Conservation (phyloP, 2,329 filamentous ascomycete genomes). For the Saccharata proteae region DNA sequence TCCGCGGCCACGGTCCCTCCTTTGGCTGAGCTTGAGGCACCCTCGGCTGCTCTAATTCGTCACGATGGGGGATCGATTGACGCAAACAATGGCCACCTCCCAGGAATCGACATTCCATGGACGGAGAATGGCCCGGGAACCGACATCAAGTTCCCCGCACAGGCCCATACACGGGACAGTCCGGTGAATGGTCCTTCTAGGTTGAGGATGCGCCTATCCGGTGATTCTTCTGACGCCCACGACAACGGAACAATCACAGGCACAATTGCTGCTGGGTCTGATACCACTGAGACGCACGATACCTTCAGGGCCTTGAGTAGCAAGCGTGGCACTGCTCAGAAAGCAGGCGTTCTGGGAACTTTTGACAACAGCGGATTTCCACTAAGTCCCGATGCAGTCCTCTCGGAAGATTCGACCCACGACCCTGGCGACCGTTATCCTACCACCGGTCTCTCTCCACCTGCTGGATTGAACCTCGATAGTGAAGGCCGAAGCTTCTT, state of each 20-base stretch:
- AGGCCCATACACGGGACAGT: constrained; percentile 7
- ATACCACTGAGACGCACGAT: constrained; percentile 6
- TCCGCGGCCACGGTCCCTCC: constrained; percentile 5
- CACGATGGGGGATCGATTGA: constrained; percentile 1
- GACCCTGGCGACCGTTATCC: constrained; percentile 35
- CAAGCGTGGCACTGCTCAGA: not conserved
- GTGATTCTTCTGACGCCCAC: not conserved
- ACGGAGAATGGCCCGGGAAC: constrained; percentile 6
- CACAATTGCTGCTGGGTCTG: not conserved
- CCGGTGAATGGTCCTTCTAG: constrained; percentile 4
- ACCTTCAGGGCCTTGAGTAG: constrained; percentile 8
- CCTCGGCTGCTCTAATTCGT: constrained; percentile 15
- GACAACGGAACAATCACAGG: constrained; percentile 1
- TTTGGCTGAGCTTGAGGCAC: constrained; percentile 16
- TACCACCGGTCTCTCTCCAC: constrained; percentile 32
- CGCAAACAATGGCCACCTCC: not conserved
- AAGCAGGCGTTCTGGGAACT: not conserved
- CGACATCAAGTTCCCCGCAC: constrained; percentile 11
- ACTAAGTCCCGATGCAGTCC: not conserved
- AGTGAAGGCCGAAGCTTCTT: constrained; percentile 30
- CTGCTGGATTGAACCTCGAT: constrained; percentile 26
- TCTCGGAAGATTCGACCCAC: constrained; percentile 3
- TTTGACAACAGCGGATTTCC: not conserved
- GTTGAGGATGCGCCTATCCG: constrained; percentile 3
- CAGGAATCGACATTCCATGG: constrained; percentile 11